Base-by-base conservation (phyloP, 768 basidiomycete species). In the Suillus subaureus region DNA sequence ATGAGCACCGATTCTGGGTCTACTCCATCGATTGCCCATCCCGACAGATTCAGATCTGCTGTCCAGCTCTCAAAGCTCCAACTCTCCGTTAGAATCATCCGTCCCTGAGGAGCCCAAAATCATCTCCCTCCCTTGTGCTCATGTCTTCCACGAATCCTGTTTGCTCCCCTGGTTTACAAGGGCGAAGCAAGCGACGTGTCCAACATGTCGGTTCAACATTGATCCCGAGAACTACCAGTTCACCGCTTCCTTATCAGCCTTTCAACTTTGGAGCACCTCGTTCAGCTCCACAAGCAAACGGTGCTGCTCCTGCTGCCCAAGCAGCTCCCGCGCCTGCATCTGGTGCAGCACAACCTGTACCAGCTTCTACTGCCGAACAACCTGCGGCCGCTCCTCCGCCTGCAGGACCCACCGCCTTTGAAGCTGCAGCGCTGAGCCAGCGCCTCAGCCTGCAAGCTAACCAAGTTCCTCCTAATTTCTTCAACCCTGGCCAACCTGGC, bases 121-220 rank as follows among this genome's bases (percentile, higher is more conserved):
- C 58, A 86, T 93, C 42, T 79, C 87, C 3, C 83, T 94, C 11
- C 92, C 92, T 5, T 94, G 92, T 71, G 86, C 91, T 9, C 92
- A 94, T 74, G 87, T 91, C 61, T 94, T 93, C 79, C 92, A 94
- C 69, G 84, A 90, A 1, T 81, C 87, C 0, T 94, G 92, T 75
- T 84, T 94, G 42, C 73, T 90, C 12, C 92, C 92, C 1, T 94
- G 92, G 92, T 94, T 94, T 75, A 86, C 92, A 4, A 82, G 90
- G 64, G 89, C 91, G 13, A 83, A 81, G 51, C 89, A 90, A 68
- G 93, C 92, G 23, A 93, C 92, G 2, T 94, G 92, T 69, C 92
- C 92, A 0, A 91, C 90, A 0, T 94, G 92, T 76, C 80, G 92
- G 67, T 94, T 94, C 70, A 88, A 94, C 68, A 85, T 94, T 62